Base-by-base conservation (phyloP, 352 stramenopile genomes). In the Blastocystis sp. region DNA sequence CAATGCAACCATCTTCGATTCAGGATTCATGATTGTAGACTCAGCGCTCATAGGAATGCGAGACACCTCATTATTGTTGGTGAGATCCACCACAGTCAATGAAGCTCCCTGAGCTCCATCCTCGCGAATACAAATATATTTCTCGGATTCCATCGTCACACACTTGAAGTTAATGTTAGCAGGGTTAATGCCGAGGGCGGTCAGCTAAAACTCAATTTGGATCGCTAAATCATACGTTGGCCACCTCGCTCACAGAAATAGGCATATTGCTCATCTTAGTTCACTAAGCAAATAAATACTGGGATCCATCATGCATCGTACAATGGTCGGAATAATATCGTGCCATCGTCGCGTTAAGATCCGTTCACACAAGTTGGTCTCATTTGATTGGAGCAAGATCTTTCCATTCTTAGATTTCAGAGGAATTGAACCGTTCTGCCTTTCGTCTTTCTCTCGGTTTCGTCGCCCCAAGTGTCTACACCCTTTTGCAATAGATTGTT, bases 21-120 rank as follows among this genome's bases (percentile, higher is more conserved):
- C 93, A n/a, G 97, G 97, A 93, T 99, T 99, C 97, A 99, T 99
- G 87, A 99, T 98, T 68, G 97, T 97, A n/a, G 96, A 97, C 91
- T 99, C 97, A 4, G 97, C 97, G 90, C 97, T 97, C 90, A 99
- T 99, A 34, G 96, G 96, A 87, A 96, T 95, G 59, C 96, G 94
- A 63, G 93, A 95, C 18, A 96, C 93, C 69, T 94, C 90, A 1
- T 91, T 92, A 34, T 91, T 90, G 53, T 94, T 94, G 68, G 92
- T 91, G 9, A 95, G 90, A 89, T 96, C 93, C 39, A 95, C 91
- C 64, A 95, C 92, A 20, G 93, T 93, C 61, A 96, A 79, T 93
- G 94, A 90, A 90, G 94, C 34, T 56, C 68, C 75, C n/a, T 94
- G 94, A 90, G 95, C 95, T 87, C 94, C 92, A 91, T 96, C 93